Conservation (phyloP, 352 stramenopile species). For the Phytophthora aleatoria region DNA sequence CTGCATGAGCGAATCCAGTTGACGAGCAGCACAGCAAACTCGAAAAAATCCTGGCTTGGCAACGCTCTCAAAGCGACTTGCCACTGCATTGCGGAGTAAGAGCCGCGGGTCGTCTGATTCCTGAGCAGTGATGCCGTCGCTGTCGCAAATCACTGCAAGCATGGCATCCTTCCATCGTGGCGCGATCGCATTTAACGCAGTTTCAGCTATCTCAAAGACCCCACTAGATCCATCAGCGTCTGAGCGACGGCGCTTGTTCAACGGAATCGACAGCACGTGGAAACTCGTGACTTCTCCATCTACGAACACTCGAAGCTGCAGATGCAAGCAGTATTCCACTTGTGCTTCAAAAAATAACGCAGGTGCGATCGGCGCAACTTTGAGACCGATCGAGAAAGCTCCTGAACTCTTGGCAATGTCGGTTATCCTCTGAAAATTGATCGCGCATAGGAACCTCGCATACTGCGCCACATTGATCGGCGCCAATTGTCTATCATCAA, state of each 20-base stretch:
- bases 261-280: constrained; percentile 31
- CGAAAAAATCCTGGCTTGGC: constrained; percentile 26
- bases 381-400: constrained; percentile 24
- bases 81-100: constrained; percentile 27
- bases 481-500: constrained; percentile 3
- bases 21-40: constrained; percentile 23
- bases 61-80: constrained; percentile 26
- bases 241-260: constrained; percentile 30
- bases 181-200: constrained; percentile 22
- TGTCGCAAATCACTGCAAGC: constrained; percentile 29
- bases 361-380: constrained; percentile 21
- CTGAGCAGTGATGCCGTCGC: constrained; percentile 18
- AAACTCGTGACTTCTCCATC: constrained; percentile 23
- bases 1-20: constrained; percentile 27
- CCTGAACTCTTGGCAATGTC: constrained; percentile 19
- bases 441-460: constrained; percentile 30
- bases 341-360: constrained; percentile 27
- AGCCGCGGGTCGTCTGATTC: constrained; percentile 18
- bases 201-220: constrained; percentile 33
- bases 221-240: constrained; percentile 15
- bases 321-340: constrained; percentile 34
- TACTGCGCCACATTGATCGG: constrained; percentile 24
- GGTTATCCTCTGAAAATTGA: constrained; percentile 34
- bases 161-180: constrained; percentile 26
- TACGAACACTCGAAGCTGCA: constrained; percentile 35